Evolutionary conservation across 1,139 yeast species (phyloP), one percentile per base, ranked within the genome.

Genomic region (Groenewaldozyma sp.): DNA sequence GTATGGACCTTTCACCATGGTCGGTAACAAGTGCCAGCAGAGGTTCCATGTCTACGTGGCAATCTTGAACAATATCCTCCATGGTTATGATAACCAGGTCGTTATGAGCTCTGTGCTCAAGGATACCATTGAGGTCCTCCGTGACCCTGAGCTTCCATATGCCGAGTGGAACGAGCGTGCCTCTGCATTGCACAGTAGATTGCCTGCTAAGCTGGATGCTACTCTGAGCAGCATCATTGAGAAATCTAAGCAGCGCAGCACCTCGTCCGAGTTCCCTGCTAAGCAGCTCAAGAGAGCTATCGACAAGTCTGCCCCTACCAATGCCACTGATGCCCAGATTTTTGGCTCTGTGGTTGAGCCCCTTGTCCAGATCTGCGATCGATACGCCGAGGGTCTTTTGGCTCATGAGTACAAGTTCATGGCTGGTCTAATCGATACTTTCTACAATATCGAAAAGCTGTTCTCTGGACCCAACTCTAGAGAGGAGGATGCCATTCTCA

Each of bases 81-180:
- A 73, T 40, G 99, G 99, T 46, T 91, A 75, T 58, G 98, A 93
- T 60, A 91, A 91, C 64, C 97, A 88, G 68, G 94, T 86, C 49
- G 83, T 88, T 49, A 77, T 91, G 94, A 79, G 76, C 52, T 68
- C 82, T 13, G 82, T 95, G 28, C 73, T 91, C 55, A 76, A 78
- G 56, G 77, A 72, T 47, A 70, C 88, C 53, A 72, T 80, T 47
- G 79, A 74, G 41, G 78, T 82, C 26, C 71, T 93, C 64, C 76
- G 82, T 58, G 75, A 84, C 56, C 81, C 77, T 38, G 81, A 82
- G 42, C 71, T 91, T 56, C 99, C 99, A 36, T 91, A 75, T 61
- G 83, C 95, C 27, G 95, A 87, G 66, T 91, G 98, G 98, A 68
- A 66, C 43, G 73, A 76, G 54, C 83, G 80, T 50, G 77, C 82